A percentile compares a stretch with the other conserved stretches of the same genome.
phyloP scores from a whole-genome alignment of 441 rosid species.

The Aquilaria agallochum region DNA sequence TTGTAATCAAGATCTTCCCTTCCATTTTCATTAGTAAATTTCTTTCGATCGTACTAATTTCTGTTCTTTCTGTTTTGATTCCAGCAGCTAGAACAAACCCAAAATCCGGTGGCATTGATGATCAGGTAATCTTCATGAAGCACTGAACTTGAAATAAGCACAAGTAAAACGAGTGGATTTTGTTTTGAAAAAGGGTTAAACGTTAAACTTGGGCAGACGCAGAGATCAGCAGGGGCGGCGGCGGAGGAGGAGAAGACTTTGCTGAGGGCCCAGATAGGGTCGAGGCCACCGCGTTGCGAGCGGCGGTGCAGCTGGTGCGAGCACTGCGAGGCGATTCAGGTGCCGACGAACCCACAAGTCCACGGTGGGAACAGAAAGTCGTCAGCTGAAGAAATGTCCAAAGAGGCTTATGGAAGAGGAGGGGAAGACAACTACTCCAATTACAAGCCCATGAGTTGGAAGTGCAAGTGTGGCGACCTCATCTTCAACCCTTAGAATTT shows the following conservation, averaged over 20 bases:
- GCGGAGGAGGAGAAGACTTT: constrained; percentile 22
- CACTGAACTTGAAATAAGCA: too few species aligned
- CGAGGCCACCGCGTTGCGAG: constrained; percentile 87
- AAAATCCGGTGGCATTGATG: constrained; percentile 8
- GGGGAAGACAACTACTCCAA: constrained; percentile 65
- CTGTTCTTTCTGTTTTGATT: not conserved
- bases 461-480: constrained; percentile 87
- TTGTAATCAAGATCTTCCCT: not conserved
- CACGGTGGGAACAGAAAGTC: constrained; percentile 19
- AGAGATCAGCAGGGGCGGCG: too few species aligned
- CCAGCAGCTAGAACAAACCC: constrained; percentile 32
- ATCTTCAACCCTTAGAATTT: constrained; percentile 59
- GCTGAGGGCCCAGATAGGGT: constrained; percentile 58
- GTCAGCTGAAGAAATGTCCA: constrained; percentile 13
- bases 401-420: constrained; percentile 46
- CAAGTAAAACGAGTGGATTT: too few species aligned
- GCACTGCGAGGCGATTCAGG: constrained; percentile 86
- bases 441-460: constrained; percentile 97
- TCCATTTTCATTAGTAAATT: too few species aligned
- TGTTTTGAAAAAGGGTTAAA: too few species aligned
- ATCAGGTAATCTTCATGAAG: too few species aligned
- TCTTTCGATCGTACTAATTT: too few species aligned
- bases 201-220: too few species aligned
- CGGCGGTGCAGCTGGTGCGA: constrained; percentile 66
- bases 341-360: constrained; percentile 48